Percentiles rank a stretch among this genome's conserved stretches.
These are phyloP conservation scores for Orbilia quercus DNA, from an alignment of 2,329 filamentous ascomycete species.

Conservation along the genomic window DNA sequence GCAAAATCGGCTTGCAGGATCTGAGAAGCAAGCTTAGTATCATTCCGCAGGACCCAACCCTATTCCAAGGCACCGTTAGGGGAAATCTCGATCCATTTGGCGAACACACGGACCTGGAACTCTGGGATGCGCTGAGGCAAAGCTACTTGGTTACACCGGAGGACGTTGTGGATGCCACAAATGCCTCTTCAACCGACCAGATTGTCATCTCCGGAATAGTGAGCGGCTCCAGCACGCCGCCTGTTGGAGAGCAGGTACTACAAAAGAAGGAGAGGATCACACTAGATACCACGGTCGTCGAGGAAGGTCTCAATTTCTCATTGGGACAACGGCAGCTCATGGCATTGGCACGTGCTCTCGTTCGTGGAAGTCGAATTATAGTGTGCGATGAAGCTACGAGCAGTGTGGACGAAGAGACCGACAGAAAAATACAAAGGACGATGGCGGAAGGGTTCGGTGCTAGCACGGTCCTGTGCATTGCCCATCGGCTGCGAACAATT, in stretches of 20 bases:
- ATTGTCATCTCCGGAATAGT: constrained; percentile 1
- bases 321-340: constrained; percentile 95
- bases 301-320: constrained; percentile 95
- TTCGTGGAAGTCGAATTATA: constrained; percentile 88
- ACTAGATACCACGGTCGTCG: constrained; percentile 86
- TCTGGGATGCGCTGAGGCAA: constrained; percentile 81
- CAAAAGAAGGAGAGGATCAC: constrained; percentile 72
- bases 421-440: constrained; percentile 91
- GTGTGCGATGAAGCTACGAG: constrained; percentile 97
- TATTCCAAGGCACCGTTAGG: constrained; percentile 83
- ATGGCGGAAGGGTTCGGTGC: constrained; percentile 87
- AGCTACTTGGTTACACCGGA: constrained; percentile 72
- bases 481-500: constrained; percentile 90
- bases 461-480: constrained; percentile 90
- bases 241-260: constrained; percentile 58
- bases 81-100: constrained; percentile 83
- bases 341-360: constrained; percentile 89
- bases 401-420: constrained; percentile 93
- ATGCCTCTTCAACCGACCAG: constrained; percentile 23
- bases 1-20: constrained; percentile 78
- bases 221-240: constrained; percentile 60
- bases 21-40: constrained; percentile 80
- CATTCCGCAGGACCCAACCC: constrained; percentile 84
- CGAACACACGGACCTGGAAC: constrained; percentile 79
- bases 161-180: constrained; percentile 39